These are phyloP conservation scores for Silene uniflora DNA, from an alignment of 148 eudicot species.

Conservation along the genomic window DNA sequence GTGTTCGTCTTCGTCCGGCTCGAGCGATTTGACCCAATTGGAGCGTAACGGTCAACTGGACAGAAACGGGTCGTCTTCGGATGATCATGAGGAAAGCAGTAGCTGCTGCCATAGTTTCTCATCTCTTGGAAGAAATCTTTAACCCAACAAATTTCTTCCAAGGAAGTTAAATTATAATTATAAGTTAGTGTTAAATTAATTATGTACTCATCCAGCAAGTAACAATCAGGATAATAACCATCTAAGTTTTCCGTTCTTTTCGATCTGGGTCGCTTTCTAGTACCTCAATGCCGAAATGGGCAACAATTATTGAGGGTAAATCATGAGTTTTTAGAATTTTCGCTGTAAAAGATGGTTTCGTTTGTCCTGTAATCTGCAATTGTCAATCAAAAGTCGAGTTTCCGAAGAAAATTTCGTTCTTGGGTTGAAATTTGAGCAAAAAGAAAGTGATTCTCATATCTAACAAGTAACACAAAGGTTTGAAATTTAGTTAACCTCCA, in stretches of 20 bases:
- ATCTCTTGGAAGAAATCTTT: slow-evolving; percentile 32
- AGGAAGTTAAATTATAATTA: neutral
- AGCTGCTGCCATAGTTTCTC: slow-evolving; percentile 52
- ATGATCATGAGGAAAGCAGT: slow-evolving; percentile 65
- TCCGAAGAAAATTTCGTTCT: neutral
- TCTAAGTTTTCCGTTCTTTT: slow-evolving; percentile 9
- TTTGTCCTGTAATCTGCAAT: slow-evolving; percentile 11
- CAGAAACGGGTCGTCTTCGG: slow-evolving; percentile 18
- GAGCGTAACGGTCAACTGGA: slow-evolving; percentile 22
- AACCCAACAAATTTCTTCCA: neutral
- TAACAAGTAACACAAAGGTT: neutral
- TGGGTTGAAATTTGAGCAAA: neutral
- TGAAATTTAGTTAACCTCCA: neutral
- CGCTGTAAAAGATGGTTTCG: slow-evolving; percentile 9
- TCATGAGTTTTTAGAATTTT: neutral
- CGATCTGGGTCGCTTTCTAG: neutral
- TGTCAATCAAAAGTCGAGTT: slow-evolving; percentile 16
- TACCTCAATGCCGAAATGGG: slow-evolving; percentile 10
- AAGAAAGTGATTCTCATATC: slow-evolving; percentile 7
- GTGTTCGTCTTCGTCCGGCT: slow-evolving; percentile 59
- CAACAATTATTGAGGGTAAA: slow-evolving; percentile 14
- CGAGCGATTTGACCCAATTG: slow-evolving; percentile 70
- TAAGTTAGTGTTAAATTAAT: slow-evolving; percentile 13
- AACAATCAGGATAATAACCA: slow-evolving; percentile 16
- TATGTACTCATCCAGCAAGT: slow-evolving; percentile 14